phyloP scores from a whole-genome alignment of 169 alveolate species.

The Plasmodium vinckei region DNA sequence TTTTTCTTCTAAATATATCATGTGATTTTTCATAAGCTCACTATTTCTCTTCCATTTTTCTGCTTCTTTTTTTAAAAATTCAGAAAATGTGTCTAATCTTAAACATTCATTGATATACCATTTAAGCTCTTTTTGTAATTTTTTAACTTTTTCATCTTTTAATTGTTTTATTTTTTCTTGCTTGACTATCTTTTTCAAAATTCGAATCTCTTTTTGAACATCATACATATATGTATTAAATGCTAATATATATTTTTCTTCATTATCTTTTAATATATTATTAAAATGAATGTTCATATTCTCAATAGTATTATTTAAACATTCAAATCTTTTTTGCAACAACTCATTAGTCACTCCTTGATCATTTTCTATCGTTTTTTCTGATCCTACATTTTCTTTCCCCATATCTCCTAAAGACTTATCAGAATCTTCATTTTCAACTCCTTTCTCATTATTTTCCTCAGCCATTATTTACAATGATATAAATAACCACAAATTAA shows the following conservation, averaged over 20 bases:
- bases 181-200: conserved; percentile 50
- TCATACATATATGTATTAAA: conserved; percentile 74
- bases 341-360: conserved; percentile 14
- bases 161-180: conserved; percentile 71
- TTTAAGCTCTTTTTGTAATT: conserved; percentile 60
- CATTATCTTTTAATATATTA: conserved; percentile 52
- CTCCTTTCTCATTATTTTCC: conserved; percentile 3
- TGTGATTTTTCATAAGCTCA: conserved; percentile 65
- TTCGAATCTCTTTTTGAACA: conserved; percentile 64
- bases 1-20: conserved; percentile 59
- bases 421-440: conserved; percentile 1
- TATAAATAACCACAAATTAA: no score
- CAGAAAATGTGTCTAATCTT: conserved; percentile 53
- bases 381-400: conserved; percentile 11
- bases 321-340: conserved; percentile 52
- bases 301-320: conserved; percentile 52
- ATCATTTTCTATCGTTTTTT: neutral
- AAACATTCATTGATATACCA: conserved; percentile 74
- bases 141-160: conserved; percentile 61
- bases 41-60: conserved; percentile 76
- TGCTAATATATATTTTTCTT: conserved; percentile 69
- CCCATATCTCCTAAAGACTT: neutral
- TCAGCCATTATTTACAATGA: conserved; percentile 14
- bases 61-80: conserved; percentile 72
- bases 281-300: conserved; percentile 55